These are phyloP conservation scores for Geopyxis carbonaria DNA, from an alignment of 495 filamentous ascomycete species.

Conservation along the genomic window DNA sequence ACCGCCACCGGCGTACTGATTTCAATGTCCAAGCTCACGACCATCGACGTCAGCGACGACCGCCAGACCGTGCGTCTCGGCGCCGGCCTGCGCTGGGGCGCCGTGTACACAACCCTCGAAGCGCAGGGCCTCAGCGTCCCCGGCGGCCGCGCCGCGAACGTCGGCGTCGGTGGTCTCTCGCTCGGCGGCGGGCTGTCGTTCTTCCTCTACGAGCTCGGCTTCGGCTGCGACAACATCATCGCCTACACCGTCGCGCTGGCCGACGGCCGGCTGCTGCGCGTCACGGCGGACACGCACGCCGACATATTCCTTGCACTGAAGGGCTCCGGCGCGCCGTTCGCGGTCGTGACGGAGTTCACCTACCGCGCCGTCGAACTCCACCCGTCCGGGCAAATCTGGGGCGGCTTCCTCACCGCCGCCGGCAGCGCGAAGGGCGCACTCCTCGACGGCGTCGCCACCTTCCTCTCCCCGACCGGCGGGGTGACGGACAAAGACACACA, in stretches of 20 bases:
- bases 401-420: background rate
- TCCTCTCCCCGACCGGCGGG: background rate
- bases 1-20: slow-evolving; percentile 1
- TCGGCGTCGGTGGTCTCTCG: slow-evolving; percentile 30
- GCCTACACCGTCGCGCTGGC: slow-evolving; percentile 17
- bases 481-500: background rate
- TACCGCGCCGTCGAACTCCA: background rate
- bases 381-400: background rate
- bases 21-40: slow-evolving; percentile 4
- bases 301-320: slow-evolving; percentile 27
- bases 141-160: slow-evolving; percentile 33
- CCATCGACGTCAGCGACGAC: background rate
- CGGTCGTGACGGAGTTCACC: slow-evolving; percentile 27
- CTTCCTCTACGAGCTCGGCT: slow-evolving; percentile 25
- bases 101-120: slow-evolving; percentile 33
- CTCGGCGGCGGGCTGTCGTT: slow-evolving; percentile 28
- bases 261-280: slow-evolving; percentile 22
- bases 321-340: slow-evolving; percentile 30
- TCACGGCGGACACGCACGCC: slow-evolving; percentile 18
- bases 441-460: background rate
- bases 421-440: background rate
- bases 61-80: slow-evolving; percentile 29
- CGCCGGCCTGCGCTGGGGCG: slow-evolving; percentile 35
- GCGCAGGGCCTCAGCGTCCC: slow-evolving; percentile 30
- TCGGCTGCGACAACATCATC: slow-evolving; percentile 26